Conservation (phyloP, 2,329 filamentous ascomycete genomes). For the Penicillium sp. region DNA sequence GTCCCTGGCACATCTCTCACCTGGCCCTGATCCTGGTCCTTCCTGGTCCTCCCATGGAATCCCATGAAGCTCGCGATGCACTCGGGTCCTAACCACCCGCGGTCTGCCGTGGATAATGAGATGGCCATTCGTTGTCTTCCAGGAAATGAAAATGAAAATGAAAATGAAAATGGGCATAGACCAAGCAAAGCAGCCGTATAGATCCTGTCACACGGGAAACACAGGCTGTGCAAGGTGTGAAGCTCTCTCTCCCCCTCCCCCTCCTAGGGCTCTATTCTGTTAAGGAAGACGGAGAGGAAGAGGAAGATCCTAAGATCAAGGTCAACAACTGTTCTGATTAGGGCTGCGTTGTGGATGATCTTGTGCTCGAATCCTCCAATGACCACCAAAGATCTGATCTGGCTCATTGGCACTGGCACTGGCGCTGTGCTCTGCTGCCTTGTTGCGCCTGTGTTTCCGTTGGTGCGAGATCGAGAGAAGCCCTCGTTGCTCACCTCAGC, state of each 20-base stretch:
- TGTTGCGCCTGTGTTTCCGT: slow-evolving; percentile 10
- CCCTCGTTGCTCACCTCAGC: slow-evolving; percentile 1
- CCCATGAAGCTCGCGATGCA: neutral
- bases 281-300: too few relatives aligned
- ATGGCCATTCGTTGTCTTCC: neutral
- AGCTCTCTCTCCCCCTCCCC: too few relatives aligned
- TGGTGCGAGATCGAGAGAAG: neutral
- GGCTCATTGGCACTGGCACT: slow-evolving; percentile 1
- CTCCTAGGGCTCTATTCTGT: neutral
- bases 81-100: neutral
- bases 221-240: neutral
- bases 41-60: neutral
- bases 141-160: too few relatives aligned
- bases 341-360: slow-evolving; percentile 15
- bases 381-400: slow-evolving; percentile 14
- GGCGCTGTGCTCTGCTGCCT: slow-evolving; percentile 6
- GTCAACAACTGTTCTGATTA: slow-evolving; percentile 14
- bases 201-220: slow-evolving; percentile 6
- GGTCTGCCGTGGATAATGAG: neutral
- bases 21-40: too few relatives aligned
- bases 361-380: slow-evolving; percentile 7
- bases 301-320: slow-evolving; percentile 11
- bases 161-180: too few relatives aligned
- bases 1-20: neutral
- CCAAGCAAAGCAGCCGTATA: neutral